A percentile compares a stretch with the other conserved stretches of the same genome.
Conservation (phyloP, 2,329 filamentous ascomycete species). For the Trichoderma atroviride region DNA sequence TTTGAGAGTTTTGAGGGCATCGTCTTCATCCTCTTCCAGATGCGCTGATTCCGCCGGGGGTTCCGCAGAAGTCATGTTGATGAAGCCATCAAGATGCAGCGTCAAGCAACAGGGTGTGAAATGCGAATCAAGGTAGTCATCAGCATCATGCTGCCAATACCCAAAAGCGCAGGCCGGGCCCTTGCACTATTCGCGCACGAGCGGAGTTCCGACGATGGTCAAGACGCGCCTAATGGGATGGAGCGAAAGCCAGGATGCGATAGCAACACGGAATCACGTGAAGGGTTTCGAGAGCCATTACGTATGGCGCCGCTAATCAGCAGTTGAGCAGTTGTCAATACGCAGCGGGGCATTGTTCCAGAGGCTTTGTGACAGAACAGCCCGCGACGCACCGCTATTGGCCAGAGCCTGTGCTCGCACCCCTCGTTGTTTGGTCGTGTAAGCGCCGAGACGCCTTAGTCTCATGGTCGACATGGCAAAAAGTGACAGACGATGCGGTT, state of each 20-base stretch:
- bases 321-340: not conserved
- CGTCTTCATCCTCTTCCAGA: slow-evolving; percentile 39
- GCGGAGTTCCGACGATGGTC: slow-evolving; percentile 15
- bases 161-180: not conserved
- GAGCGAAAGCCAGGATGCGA: slow-evolving; percentile 10
- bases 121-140: not conserved
- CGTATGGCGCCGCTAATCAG: not conserved
- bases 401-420: slow-evolving; percentile 20
- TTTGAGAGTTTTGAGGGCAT: slow-evolving; percentile 65
- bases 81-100: slow-evolving; percentile 10
- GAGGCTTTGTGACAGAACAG: slow-evolving; percentile 18
- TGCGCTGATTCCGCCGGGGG: slow-evolving; percentile 19
- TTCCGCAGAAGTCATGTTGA: slow-evolving; percentile 24
- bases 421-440: slow-evolving; percentile 25
- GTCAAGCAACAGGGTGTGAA: not conserved
- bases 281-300: not conserved
- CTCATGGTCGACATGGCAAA: slow-evolving; percentile 3
- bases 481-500: slow-evolving; percentile 14
- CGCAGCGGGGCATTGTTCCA: not conserved
- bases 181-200: not conserved
- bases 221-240: not conserved
- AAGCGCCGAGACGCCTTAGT: slow-evolving; percentile 25
- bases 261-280: slow-evolving; percentile 25
- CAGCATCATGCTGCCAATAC: not conserved
- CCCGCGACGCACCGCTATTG: slow-evolving; percentile 14